Conservation (phyloP, 2,329 filamentous ascomycete species). For the Beauveria sp. region DNA sequence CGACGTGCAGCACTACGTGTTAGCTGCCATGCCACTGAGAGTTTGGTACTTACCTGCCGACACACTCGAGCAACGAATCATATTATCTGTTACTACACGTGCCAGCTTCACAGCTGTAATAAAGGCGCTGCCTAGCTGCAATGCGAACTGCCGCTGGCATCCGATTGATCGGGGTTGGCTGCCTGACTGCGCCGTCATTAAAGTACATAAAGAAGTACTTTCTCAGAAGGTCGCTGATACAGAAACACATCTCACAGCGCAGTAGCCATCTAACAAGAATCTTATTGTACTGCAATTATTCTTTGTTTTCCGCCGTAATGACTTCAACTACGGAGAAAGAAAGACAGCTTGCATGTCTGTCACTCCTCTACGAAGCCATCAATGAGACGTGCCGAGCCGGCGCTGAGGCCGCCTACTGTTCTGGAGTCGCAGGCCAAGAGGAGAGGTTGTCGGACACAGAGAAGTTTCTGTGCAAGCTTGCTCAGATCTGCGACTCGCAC, state of each 20-base stretch:
- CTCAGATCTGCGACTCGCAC: slow-evolving; percentile 13
- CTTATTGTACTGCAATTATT: too few species aligned
- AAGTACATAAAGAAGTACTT: too few species aligned
- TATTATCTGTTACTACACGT: not conserved
- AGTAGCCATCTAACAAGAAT: not conserved
- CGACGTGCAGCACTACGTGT: not conserved
- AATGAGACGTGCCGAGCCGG: not conserved
- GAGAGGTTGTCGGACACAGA: not conserved
- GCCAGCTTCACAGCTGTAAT: not conserved
- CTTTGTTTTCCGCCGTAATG: not conserved
- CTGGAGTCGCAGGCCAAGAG: not conserved
- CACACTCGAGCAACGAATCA: not conserved
- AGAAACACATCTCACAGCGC: too few species aligned
- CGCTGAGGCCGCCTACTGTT: not conserved
- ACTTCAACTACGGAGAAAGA: not conserved
- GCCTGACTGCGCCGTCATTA: too few species aligned
- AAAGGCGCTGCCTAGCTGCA: too few species aligned
- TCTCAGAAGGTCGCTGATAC: too few species aligned
- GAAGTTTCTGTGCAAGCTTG: slow-evolving; percentile 13
- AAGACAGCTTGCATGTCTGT: not conserved
- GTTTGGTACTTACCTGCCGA: not conserved
- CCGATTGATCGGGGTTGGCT: too few species aligned
- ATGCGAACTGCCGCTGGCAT: too few species aligned
- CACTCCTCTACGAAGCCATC: not conserved
- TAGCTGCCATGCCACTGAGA: not conserved